Evolutionary conservation across 352 stramenopile species (phyloP).

Genomic region (Pseudoperonospora humuli): DNA sequence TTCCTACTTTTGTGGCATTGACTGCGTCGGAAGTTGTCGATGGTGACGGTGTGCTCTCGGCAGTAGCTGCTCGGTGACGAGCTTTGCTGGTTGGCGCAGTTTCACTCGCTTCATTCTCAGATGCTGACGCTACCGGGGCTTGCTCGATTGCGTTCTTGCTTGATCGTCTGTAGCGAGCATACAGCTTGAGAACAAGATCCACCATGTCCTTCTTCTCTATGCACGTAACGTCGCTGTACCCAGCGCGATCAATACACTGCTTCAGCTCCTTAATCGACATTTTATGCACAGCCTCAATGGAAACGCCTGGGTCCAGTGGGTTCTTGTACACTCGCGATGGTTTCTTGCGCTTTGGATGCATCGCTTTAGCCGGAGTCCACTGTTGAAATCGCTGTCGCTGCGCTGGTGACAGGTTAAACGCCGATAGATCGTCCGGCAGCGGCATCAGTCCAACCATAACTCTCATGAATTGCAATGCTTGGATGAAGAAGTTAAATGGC

Average conservation of each 20-base stretch:
- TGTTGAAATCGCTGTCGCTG: conserved; percentile 17
- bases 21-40: conserved; percentile 4
- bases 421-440: conserved; percentile 47
- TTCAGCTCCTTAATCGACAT: conserved; percentile 82
- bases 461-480: conserved; percentile 70
- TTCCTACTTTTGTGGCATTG: neutral
- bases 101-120: conserved; percentile 6
- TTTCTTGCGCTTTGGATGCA: conserved; percentile 24
- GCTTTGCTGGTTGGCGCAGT: conserved; percentile 2
- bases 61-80: neutral
- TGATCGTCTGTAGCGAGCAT: conserved; percentile 51
- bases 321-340: conserved; percentile 55
- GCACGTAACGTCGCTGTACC: conserved; percentile 62
- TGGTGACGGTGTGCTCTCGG: conserved; percentile 7
- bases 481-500: conserved; percentile 69
- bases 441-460: conserved; percentile 75
- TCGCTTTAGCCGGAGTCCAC: conserved; percentile 7
- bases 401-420: conserved; percentile 31
- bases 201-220: conserved; percentile 81
- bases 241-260: conserved; percentile 52
- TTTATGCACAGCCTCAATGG: conserved; percentile 53
- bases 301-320: conserved; percentile 41
- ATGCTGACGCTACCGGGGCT: neutral
- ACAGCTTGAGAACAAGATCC: conserved; percentile 76
- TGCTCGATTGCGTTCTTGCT: conserved; percentile 31